Base-by-base conservation (phyloP, 2,329 filamentous ascomycete species). In the Blumeria graminis region DNA sequence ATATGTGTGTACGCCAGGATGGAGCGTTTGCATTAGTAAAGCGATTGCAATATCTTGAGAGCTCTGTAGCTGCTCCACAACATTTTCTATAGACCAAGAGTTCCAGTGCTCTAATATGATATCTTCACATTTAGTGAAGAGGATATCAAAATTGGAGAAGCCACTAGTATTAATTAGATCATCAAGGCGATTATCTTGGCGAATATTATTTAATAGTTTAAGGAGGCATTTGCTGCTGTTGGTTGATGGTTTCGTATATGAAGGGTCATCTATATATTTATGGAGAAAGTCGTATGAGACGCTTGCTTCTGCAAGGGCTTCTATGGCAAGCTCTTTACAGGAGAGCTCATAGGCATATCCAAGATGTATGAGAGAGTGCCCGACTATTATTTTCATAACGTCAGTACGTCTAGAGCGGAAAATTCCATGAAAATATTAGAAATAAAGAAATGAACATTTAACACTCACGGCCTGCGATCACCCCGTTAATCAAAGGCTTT, bases 311-410 rank as follows among this genome's bases (percentile, higher is more conserved):
- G 78, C 80, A 0, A 98, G 74, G 0, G 88, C 85, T 71, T 98
- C 92, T 69, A 94, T 92, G 52, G 82, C 89, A 18, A 96, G 67
- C 61, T 93, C 90, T 58, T 82, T 84, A 62, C 78, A 92, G 59
- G 85, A 78, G 63, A 96, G 74, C 71, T 98, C 90, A 65, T 84
- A 90, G 9, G 88, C 92, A 66, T 94, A 95, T n/a, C 81, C 89
- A 1, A 98, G 75, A 64, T 96, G 92, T 58, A 96, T 92, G n/a
- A 96, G 72, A 1, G 90, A 86, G 64, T 95, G 86, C 16, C 84
- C 90, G 59, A 94, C 85, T 90, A 52, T 28, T 28, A 28, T 28
- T 28, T 28, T 28, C 22, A n/a, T 3, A 43, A n/a, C 11, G 38
- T 41, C 10, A 3, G 39, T 43, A 43, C 14, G 14, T 43, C 18